A percentile compares a stretch with the other conserved stretches of the same genome.
Conservation (phyloP, 768 basidiomycete genomes). For the Chiua virens region DNA sequence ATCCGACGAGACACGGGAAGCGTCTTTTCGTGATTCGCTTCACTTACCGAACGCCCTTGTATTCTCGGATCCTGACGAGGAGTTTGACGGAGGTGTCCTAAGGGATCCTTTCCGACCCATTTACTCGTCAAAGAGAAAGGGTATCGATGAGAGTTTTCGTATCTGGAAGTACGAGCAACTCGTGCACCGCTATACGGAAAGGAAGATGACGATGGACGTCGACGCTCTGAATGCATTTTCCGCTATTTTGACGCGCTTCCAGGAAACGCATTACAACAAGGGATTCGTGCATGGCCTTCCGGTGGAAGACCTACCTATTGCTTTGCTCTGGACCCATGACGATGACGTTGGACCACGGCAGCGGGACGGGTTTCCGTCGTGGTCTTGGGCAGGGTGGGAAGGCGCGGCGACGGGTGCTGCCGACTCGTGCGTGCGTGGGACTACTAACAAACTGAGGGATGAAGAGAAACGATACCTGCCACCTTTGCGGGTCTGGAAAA, state of each 20-base stretch:
- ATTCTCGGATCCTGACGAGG: neutral
- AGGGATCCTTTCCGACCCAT: slow-evolving; percentile 2
- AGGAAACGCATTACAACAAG: neutral
- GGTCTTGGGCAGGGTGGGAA: slow-evolving; percentile 6
- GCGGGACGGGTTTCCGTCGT: slow-evolving; percentile 1
- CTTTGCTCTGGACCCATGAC: neutral
- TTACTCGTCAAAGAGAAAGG: neutral
- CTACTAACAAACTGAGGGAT: neutral
- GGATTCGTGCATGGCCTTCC: slow-evolving; percentile 1
- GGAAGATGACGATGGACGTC: neutral
- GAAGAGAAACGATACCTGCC: neutral
- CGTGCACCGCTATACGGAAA: neutral
- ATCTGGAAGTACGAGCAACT: slow-evolving; percentile 1
- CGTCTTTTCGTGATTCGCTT: neutral
- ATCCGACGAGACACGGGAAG: neutral
- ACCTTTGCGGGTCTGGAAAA: neutral
- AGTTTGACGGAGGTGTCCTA: neutral
- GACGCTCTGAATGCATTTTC: neutral
- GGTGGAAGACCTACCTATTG: neutral
- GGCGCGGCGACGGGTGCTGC: neutral
- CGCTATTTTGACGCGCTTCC: neutral
- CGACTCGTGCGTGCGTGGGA: neutral
- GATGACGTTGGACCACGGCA: neutral
- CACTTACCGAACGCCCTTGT: neutral
- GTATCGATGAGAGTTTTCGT: neutral